Percentiles rank a stretch among this genome's conserved stretches.
Conservation (phyloP, 2,329 filamentous ascomycete species). For the Botrytis squamosa region DNA sequence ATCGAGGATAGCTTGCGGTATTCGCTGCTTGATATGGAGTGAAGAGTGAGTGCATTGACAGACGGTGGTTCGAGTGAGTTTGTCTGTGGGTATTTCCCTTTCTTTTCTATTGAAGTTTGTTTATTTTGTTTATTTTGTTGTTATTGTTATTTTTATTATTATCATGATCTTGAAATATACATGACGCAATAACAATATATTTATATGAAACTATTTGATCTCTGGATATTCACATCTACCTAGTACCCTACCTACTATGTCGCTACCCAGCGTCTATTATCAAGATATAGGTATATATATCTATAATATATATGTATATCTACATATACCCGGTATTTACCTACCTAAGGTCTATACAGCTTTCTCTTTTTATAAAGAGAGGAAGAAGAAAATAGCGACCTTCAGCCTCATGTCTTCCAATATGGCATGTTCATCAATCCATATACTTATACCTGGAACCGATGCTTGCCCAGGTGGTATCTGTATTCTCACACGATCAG, state of each 20-base stretch:
- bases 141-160: neutral
- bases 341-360: neutral
- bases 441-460: too few relatives aligned
- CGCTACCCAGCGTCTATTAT: too few relatives aligned
- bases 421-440: neutral
- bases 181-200: neutral
- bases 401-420: neutral
- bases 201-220: neutral
- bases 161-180: neutral
- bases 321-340: neutral
- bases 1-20: neutral
- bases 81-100: neutral
- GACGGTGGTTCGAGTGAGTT: neutral
- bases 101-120: neutral
- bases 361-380: neutral
- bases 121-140: neutral
- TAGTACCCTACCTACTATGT: too few relatives aligned
- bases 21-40: neutral
- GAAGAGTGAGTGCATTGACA: slow-evolving; percentile 1
- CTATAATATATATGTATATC: neutral
- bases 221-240: neutral
- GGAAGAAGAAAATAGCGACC: neutral
- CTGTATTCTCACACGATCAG: neutral
- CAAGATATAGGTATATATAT: too few relatives aligned
- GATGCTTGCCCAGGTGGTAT: too few relatives aligned